Evolutionary conservation across 2,329 filamentous ascomycete genomes (phyloP).

Genomic region (Laburnicola sp.): DNA sequence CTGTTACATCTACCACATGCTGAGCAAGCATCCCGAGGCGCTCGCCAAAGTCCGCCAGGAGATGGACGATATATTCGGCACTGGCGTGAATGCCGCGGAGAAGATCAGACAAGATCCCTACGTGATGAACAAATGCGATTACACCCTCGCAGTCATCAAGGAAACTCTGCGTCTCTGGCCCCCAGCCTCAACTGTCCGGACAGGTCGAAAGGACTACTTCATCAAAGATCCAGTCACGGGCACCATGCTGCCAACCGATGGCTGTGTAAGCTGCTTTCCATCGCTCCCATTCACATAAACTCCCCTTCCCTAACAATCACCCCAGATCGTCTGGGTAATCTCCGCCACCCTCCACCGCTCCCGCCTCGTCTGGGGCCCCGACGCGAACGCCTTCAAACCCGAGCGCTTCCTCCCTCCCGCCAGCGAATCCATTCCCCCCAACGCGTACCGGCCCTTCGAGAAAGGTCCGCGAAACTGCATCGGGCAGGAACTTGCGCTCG

Average conservation of each 20-base stretch:
- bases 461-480: constrained; percentile 45
- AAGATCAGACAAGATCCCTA: constrained; percentile 26
- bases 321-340: constrained; percentile 12
- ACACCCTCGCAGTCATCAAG: constrained; percentile 36
- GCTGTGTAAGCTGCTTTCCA: background rate
- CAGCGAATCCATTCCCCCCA: constrained; percentile 10
- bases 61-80: constrained; percentile 34
- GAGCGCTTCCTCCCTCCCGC: constrained; percentile 26
- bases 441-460: constrained; percentile 45
- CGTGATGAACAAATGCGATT: constrained; percentile 36
- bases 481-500: constrained; percentile 44
- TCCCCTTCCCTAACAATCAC: too few species aligned
- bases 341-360: constrained; percentile 18
- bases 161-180: constrained; percentile 38
- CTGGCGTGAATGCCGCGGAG: constrained; percentile 13
- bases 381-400: constrained; percentile 21
- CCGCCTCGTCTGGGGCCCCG: constrained; percentile 16
- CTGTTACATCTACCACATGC: constrained; percentile 31
- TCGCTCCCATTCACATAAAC: constrained; percentile 21
- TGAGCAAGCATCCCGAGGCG: constrained; percentile 25
- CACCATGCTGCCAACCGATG: constrained; percentile 21
- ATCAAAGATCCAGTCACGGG: constrained; percentile 27
- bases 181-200: constrained; percentile 35
- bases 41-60: constrained; percentile 29
- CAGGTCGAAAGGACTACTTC: constrained; percentile 17